A percentile compares a stretch with the other conserved stretches of the same genome.
These are phyloP conservation scores for Myxozyma lipomycoides DNA, from an alignment of 805 yeast genomes.

Conservation along the genomic window DNA sequence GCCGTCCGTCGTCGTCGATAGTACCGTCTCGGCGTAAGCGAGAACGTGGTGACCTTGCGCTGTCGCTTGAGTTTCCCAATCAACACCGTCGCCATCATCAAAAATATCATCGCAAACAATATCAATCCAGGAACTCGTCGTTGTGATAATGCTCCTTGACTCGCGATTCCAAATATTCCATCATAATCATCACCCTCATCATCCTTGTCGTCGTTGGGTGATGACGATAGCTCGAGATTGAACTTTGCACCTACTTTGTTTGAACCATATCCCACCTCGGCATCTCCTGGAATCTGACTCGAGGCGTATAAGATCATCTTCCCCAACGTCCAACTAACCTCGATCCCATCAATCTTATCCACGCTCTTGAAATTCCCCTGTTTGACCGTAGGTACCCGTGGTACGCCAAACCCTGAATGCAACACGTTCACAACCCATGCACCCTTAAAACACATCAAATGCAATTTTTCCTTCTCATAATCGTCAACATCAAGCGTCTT, in stretches of 20 bases:
- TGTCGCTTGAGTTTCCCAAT: conserved; percentile 14
- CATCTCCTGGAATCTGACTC: conserved; percentile 47
- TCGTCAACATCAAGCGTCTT: conserved; percentile 48
- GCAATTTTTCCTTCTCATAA: conserved; percentile 56
- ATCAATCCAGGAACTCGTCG: conserved; percentile 25
- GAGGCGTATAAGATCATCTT: conserved; percentile 79
- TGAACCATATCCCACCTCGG: conserved; percentile 24
- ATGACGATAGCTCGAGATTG: conserved; percentile 5
- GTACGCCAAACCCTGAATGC: conserved; percentile 89
- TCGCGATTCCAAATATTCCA: conserved; percentile 3
- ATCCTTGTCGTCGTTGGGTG: conserved; percentile 1
- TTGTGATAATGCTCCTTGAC: conserved; percentile 18
- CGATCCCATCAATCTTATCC: conserved; percentile 72
- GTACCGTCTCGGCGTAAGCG: conserved; percentile 17
- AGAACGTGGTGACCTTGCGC: conserved; percentile 16
- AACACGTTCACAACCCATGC: conserved; percentile 87
- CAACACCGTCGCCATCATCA: conserved; percentile 18
- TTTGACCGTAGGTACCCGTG: conserved; percentile 42
- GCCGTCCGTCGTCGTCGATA: conserved; percentile 26
- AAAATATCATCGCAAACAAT: conserved; percentile 17
- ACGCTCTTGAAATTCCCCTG: conserved; percentile 71
- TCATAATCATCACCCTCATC: conserved; percentile 7
- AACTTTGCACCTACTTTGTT: conserved; percentile 10
- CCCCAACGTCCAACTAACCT: conserved; percentile 94
- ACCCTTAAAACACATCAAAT: conserved; percentile 87